phyloP scores from a whole-genome alignment of 78 protist species.

The Mantamonas sphyraenae region DNA sequence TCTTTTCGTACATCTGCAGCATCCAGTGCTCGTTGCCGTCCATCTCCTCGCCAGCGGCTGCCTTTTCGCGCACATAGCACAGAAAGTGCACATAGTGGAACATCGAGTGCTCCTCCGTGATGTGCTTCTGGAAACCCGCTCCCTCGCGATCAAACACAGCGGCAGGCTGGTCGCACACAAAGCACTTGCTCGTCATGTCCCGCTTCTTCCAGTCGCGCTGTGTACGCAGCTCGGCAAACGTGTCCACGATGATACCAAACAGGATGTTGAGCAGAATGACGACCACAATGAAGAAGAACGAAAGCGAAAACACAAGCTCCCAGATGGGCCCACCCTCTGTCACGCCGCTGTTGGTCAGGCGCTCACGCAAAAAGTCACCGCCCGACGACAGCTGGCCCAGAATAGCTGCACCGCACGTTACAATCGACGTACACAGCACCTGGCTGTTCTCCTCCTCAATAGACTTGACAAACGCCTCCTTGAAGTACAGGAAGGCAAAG shows the following conservation, averaged over 20 bases:
- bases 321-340: too few species aligned
- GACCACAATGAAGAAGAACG: conserved; percentile 44
- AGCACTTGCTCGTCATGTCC: conserved; percentile 14
- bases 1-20: too few species aligned
- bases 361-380: not conserved
- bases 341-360: not conserved
- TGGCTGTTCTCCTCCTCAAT: too few species aligned
- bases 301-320: conserved; percentile 18
- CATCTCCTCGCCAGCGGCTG: too few species aligned
- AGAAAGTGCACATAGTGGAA: conserved; percentile 60
- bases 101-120: conserved; percentile 43
- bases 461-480: not conserved
- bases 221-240: conserved; percentile 63
- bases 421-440: not conserved
- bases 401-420: not conserved
- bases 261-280: conserved; percentile 55
- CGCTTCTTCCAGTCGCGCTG: conserved; percentile 24
- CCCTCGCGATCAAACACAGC: not conserved
- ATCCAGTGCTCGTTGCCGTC: too few species aligned
- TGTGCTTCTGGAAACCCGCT: conserved; percentile 45
- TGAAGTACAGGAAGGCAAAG: conserved; percentile 16
- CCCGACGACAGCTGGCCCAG: not conserved
- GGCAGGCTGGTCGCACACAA: conserved; percentile 19
- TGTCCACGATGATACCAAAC: conserved; percentile 64
- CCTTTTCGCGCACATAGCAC: conserved; percentile 22